These are phyloP conservation scores for Alternaria longipes DNA, from an alignment of 2,329 filamentous ascomycete species.

Conservation along the genomic window DNA sequence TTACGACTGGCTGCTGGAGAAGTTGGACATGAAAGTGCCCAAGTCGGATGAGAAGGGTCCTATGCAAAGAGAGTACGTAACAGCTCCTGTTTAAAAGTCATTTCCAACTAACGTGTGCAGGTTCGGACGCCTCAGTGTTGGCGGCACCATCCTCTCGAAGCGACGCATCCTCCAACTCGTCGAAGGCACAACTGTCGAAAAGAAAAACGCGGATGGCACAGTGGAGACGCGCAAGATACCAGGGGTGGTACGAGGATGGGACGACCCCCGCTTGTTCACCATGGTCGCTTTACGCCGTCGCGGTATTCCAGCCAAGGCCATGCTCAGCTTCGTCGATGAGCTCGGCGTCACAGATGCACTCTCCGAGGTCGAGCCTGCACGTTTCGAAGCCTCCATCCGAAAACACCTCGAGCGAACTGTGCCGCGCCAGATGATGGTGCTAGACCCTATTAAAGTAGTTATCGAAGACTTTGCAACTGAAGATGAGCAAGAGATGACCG, in stretches of 20 bases:
- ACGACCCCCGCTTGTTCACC: conserved; percentile 90
- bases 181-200: conserved; percentile 63
- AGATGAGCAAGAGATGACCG: conserved; percentile 71
- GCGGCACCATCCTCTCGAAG: conserved; percentile 87
- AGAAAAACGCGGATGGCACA: conserved; percentile 55
- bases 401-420: conserved; percentile 88
- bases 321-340: conserved; percentile 89
- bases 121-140: conserved; percentile 77
- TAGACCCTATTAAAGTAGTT: conserved; percentile 83
- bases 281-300: conserved; percentile 83
- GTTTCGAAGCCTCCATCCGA: conserved; percentile 87
- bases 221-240: conserved; percentile 52
- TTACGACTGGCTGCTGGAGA: conserved; percentile 90
- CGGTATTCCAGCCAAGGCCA: conserved; percentile 86
- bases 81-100: neutral
- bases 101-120: conserved; percentile 32
- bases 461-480: conserved; percentile 80
- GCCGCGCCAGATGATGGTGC: conserved; percentile 86
- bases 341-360: conserved; percentile 86
- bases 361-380: conserved; percentile 79
- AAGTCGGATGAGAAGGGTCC: conserved; percentile 63
- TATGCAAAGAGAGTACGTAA: conserved; percentile 83
- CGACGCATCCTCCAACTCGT: conserved; percentile 83
- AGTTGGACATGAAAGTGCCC: conserved; percentile 80
- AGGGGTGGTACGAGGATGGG: conserved; percentile 80